These are phyloP conservation scores for Fomitopsis pinicola DNA, from an alignment of 1,284 basidiomycete genomes.

Conservation along the genomic window DNA sequence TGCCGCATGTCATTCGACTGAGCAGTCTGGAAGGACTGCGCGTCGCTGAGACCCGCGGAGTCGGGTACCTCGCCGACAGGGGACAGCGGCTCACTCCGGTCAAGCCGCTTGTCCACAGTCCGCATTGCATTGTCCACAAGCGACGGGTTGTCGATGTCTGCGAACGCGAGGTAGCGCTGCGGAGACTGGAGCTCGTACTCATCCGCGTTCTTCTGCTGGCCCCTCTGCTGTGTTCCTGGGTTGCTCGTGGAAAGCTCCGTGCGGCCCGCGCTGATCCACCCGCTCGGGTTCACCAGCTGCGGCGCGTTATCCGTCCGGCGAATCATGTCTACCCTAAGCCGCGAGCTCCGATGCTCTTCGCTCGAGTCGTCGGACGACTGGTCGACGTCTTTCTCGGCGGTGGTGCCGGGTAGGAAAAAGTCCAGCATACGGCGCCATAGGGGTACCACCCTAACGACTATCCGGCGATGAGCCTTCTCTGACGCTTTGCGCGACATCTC, in stretches of 20 bases:
- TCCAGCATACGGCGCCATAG: constrained; percentile 20
- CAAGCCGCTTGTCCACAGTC: not conserved
- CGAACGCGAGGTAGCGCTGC: not conserved
- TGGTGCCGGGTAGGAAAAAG: constrained; percentile 7
- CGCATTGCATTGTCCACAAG: not conserved
- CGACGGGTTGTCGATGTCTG: constrained; percentile 5
- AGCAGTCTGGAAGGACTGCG: not conserved
- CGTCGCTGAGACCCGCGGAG: not conserved
- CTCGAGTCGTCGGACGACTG: constrained; percentile 8
- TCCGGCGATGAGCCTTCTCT: constrained; percentile 13
- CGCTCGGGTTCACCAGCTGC: constrained; percentile 82
- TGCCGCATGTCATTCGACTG: not conserved
- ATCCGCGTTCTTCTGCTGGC: not conserved
- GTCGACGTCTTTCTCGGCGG: constrained; percentile 8
- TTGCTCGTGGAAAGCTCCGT: constrained; percentile 5
- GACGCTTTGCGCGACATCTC: constrained; percentile 32
- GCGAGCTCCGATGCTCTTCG: constrained; percentile 13
- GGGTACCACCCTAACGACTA: constrained; percentile 21
- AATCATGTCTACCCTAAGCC: constrained; percentile 80
- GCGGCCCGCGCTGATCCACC: constrained; percentile 53
- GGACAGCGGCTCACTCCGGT: not conserved
- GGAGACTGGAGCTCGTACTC: not conserved
- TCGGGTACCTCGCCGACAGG: not conserved
- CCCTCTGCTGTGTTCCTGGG: not conserved
- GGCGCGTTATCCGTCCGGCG: constrained; percentile 76